Evolutionary conservation across 2,329 filamentous ascomycete species (phyloP).

Genomic region (Coleophoma cylindrospora): DNA sequence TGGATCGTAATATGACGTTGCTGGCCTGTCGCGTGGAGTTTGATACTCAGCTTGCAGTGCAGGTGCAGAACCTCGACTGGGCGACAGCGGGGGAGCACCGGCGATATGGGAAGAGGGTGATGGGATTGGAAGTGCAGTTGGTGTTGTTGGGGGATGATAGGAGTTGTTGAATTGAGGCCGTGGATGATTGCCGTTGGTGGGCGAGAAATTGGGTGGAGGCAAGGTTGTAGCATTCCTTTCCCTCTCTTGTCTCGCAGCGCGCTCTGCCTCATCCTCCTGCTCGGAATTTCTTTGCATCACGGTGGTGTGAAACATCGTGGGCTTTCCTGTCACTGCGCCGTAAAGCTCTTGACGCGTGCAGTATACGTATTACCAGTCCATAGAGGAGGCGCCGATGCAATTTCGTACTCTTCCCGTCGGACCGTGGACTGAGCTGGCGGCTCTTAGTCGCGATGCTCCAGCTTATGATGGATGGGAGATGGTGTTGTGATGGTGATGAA

Average conservation of each 20-base stretch:
- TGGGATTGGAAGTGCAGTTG: conserved; percentile 16
- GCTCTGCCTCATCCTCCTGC: conserved; percentile 19
- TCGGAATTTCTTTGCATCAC: conserved; percentile 21
- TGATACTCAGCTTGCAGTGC: conserved; percentile 28
- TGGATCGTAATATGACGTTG: conserved; percentile 39
- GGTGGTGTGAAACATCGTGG: conserved; percentile 23
- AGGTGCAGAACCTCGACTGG: conserved; percentile 15
- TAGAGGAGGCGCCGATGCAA: conserved; percentile 1
- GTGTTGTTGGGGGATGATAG: conserved; percentile 20
- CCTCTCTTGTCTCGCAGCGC: conserved; percentile 18
- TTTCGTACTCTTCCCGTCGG: no score
- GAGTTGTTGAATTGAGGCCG: conserved; percentile 23
- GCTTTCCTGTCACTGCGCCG: conserved; percentile 14
- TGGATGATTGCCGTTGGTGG: conserved; percentile 22
- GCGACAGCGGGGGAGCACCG: conserved; percentile 19
- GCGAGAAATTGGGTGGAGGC: conserved; percentile 20
- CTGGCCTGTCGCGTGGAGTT: conserved; percentile 31
- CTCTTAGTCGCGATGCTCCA: neutral
- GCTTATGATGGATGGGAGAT: no score
- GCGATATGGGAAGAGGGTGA: conserved; percentile 16
- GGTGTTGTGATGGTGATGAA: neutral
- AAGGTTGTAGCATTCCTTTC: conserved; percentile 17
- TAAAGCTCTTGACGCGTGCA: conserved; percentile 10
- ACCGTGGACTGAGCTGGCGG: no score
- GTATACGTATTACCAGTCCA: conserved; percentile 16